phyloP scores from a whole-genome alignment of 78 protist species.

The Dictyostelium firmibasis region DNA sequence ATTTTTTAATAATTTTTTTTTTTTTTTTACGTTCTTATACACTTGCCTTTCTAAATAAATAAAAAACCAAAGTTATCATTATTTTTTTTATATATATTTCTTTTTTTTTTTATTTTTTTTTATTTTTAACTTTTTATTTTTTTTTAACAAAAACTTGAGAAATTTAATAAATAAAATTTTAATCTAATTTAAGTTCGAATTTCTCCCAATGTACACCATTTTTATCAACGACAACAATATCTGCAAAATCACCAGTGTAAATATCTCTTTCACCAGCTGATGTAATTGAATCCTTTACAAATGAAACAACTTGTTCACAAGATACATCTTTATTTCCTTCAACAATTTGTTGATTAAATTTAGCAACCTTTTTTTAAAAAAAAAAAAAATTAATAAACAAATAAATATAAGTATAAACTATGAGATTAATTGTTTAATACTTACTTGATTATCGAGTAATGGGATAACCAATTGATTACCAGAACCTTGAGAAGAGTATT shows the following conservation, averaged over 20 bases:
- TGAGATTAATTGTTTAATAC: too few species aligned
- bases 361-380: slow-evolving; percentile 55
- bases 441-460: slow-evolving; percentile 94
- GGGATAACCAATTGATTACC: slow-evolving; percentile 95
- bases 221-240: slow-evolving; percentile 85
- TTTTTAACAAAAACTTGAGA: background rate
- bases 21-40: too few species aligned
- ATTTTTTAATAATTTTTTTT: background rate
- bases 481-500: slow-evolving; percentile 91
- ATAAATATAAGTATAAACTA: too few species aligned
- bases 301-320: slow-evolving; percentile 85
- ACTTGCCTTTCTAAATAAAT: too few species aligned
- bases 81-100: background rate
- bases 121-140: background rate
- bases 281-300: slow-evolving; percentile 92
- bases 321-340: slow-evolving; percentile 60
- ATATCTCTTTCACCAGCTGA: slow-evolving; percentile 99
- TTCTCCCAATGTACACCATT: slow-evolving; percentile 70
- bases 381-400: background rate
- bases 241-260: slow-evolving; percentile 98
- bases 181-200: slow-evolving; percentile 75
- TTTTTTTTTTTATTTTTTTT: background rate
- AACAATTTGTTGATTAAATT: slow-evolving; percentile 32
- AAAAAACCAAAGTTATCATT: too few species aligned
- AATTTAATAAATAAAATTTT: background rate